These are phyloP conservation scores for Kazachstania kunashirensis DNA, from an alignment of 805 yeast genomes.

Conservation along the genomic window DNA sequence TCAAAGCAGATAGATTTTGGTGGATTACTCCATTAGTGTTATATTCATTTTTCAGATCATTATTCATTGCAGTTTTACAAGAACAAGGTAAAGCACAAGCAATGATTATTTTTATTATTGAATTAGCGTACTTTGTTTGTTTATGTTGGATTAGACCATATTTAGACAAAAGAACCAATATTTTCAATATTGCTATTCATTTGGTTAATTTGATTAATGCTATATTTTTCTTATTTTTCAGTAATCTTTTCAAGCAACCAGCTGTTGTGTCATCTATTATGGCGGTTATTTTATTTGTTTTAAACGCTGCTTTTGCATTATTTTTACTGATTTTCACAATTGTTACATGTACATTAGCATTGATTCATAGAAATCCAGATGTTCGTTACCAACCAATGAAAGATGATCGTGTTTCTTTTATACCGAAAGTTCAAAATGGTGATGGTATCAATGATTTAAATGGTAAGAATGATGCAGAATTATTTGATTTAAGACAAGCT, in stretches of 20 bases:
- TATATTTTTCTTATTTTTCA: constrained; percentile 79
- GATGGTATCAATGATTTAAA: constrained; percentile 16
- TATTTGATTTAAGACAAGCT: constrained; percentile 30
- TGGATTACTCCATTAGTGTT: constrained; percentile 58
- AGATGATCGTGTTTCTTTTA: constrained; percentile 94
- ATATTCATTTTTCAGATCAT: constrained; percentile 63
- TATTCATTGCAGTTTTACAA: constrained; percentile 83
- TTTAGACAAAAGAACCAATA: constrained; percentile 90
- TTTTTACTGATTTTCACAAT: constrained; percentile 76
- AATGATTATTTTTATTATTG: constrained; percentile 63
- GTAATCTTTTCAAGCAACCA: constrained; percentile 74
- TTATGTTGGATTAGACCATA: constrained; percentile 73
- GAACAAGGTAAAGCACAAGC: constrained; percentile 73
- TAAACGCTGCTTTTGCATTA: constrained; percentile 84
- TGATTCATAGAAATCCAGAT: constrained; percentile 87
- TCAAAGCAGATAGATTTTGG: constrained; percentile 77
- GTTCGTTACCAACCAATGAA: constrained; percentile 91
- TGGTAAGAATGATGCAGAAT: constrained; percentile 24
- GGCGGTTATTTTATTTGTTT: constrained; percentile 79
- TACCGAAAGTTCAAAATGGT: constrained; percentile 49
- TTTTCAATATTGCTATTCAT: constrained; percentile 81
- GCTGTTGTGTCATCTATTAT: constrained; percentile 83
- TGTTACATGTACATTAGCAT: constrained; percentile 75
- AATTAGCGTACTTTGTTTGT: constrained; percentile 55
- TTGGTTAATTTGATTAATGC: constrained; percentile 75